phyloP scores from a whole-genome alignment of 169 alveolate species.

The Plasmodium relictum region DNA sequence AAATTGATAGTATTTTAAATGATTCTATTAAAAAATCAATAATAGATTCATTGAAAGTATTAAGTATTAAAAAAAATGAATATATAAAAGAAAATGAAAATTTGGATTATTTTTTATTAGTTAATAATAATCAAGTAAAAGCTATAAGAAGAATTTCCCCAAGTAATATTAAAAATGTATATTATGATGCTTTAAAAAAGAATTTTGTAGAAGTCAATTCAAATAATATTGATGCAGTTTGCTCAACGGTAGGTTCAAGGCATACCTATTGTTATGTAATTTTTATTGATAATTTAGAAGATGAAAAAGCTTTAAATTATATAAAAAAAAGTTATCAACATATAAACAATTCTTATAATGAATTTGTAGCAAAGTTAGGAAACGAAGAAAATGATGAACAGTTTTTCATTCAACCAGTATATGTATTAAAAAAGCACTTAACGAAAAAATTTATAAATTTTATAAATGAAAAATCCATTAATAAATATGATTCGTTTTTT shows the following conservation, averaged over 20 bases:
- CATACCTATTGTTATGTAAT: constrained; percentile 63
- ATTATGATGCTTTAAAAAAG: constrained; percentile 42
- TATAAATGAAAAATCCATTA: constrained; percentile 33
- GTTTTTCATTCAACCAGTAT: constrained; percentile 68
- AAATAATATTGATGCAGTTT: constrained; percentile 36
- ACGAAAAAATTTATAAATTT: constrained; percentile 48
- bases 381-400: constrained; percentile 27
- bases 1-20: constrained; percentile 27
- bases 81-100: constrained; percentile 56
- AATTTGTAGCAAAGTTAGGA: constrained; percentile 29
- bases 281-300: constrained; percentile 20
- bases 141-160: constrained; percentile 54
- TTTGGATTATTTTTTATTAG: constrained; percentile 56
- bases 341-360: constrained; percentile 33
- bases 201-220: constrained; percentile 53
- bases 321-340: constrained; percentile 48
- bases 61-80: constrained; percentile 60
- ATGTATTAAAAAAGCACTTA: constrained; percentile 28
- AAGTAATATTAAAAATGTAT: constrained; percentile 55
- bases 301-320: constrained; percentile 14
- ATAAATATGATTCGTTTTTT: constrained; percentile 44
- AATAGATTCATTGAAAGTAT: constrained; percentile 40
- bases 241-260: constrained; percentile 64
- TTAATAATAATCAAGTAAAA: constrained; percentile 44
- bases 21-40: constrained; percentile 31